Base-by-base conservation (phyloP, 2,329 filamentous ascomycete species). In the Dothideomycetidae sp. region DNA sequence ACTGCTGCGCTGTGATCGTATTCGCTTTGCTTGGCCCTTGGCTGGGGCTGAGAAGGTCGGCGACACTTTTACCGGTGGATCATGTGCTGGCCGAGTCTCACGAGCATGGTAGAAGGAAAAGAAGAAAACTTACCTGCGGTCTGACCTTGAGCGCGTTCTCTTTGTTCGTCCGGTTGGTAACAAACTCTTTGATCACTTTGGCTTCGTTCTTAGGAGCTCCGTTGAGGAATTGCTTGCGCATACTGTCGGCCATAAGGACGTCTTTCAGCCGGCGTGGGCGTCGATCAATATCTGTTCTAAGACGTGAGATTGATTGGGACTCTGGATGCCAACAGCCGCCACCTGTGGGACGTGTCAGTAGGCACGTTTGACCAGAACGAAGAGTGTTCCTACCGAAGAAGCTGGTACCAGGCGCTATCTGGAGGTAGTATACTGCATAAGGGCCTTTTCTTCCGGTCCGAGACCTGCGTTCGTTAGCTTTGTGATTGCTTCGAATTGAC, bases 381-480 rank as follows among this genome's bases (percentile, higher is more conserved):
- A 13, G 50, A 12, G 11, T 11, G 5, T 31, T 67, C 70, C 61
- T 62, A 76, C 74, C 85, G 29, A 92, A 64, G 48, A 88, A 81
- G 52, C 74, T 78, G 35, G 69, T 63, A 15, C 63, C 63, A 9
- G 85, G 83, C 53, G 88, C 73, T 45, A 82, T 70, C 55, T 93
- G 84, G 13, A 93, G 61, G 59, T 93, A 93, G 61, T 93, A 93
- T 52, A 75, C 78, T 5, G 85, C 85, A 57, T 90, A 92, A 7
- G 81, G 78, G 0, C 83, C 83, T 58, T 93, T 93, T 38, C 81
- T 72, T 13, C 85, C 85, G 0, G 84, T 92, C 13, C 85, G 76
- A 40, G 81, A 90, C 74, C 70, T 72, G 45, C 31, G 30, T 15
- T 31, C 15, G 17, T 29, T 31, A 4, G n/a, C 16, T 15, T 11